A percentile compares a stretch with the other conserved stretches of the same genome.
phyloP scores from a whole-genome alignment of 345 rosid genomes.

The Citrus cavaleriei region DNA sequence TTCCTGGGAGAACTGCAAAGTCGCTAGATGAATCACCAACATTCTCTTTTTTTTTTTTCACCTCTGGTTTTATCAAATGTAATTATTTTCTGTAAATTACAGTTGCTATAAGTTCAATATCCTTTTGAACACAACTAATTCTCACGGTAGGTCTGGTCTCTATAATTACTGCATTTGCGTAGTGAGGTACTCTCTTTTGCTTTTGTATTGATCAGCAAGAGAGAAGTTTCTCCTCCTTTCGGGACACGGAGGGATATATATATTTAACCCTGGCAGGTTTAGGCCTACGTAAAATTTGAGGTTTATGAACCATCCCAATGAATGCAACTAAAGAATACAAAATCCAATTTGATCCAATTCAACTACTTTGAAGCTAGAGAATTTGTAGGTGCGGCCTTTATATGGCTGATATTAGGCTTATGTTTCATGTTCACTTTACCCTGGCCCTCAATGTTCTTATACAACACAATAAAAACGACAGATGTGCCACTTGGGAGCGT shows the following conservation, averaged over 20 bases:
- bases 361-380: background rate
- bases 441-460: background rate
- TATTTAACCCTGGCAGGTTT: background rate
- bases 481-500: background rate
- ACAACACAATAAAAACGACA: background rate
- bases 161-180: background rate
- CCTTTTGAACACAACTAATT: constrained; percentile 2
- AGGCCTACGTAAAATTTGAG: background rate
- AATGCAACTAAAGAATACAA: background rate
- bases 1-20: constrained; percentile 61
- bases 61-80: background rate
- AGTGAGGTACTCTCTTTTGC: background rate
- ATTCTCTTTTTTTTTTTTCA: background rate
- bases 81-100: constrained; percentile 16
- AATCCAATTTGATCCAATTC: background rate
- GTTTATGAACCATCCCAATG: background rate
- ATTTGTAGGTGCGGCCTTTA: background rate
- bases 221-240: background rate
- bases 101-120: constrained; percentile 8
- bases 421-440: background rate
- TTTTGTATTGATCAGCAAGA: background rate
- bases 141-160: constrained; percentile 8
- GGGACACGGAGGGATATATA: too few relatives aligned
- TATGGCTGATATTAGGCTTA: background rate
- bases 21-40: constrained; percentile 20